Percentiles rank a stretch among this genome's conserved stretches.
Evolutionary conservation across 2,329 filamentous ascomycete genomes (phyloP).

Genomic region (Colletotrichum musicola): DNA sequence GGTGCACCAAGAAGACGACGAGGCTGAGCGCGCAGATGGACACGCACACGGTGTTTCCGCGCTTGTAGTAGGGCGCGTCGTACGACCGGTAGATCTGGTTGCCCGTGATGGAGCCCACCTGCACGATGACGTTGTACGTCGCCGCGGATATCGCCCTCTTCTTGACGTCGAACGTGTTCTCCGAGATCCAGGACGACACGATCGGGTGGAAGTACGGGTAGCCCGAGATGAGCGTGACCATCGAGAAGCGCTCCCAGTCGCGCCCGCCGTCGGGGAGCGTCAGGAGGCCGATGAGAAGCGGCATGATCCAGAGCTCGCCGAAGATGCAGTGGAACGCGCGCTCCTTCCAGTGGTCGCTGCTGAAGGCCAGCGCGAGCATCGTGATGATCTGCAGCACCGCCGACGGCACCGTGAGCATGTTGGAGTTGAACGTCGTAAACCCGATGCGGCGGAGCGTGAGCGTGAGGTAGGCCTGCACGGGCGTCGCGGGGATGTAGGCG

Average conservation of each 20-base stretch:
- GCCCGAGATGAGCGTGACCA: conserved; percentile 66
- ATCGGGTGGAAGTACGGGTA: conserved; percentile 71
- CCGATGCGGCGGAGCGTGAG: conserved; percentile 44
- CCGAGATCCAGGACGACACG: conserved; percentile 62
- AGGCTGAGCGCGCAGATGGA: conserved; percentile 63
- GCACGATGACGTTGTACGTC: conserved; percentile 64
- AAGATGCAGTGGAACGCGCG: conserved; percentile 62
- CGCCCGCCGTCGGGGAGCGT: conserved; percentile 55
- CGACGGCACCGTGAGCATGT: conserved; percentile 54
- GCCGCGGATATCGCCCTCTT: conserved; percentile 62
- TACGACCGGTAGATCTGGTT: conserved; percentile 63
- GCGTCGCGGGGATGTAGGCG: conserved; percentile 50
- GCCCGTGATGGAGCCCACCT: conserved; percentile 57
- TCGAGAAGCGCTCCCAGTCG: conserved; percentile 64
- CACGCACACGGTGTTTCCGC: conserved; percentile 69
- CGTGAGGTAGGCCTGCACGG: conserved; percentile 45
- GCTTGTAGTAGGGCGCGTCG: conserved; percentile 69
- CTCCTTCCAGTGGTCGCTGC: conserved; percentile 63
- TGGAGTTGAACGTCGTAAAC: conserved; percentile 61
- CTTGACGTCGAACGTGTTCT: conserved; percentile 63
- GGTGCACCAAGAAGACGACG: conserved; percentile 62
- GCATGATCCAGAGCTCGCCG: conserved; percentile 66
- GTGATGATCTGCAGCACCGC: conserved; percentile 65
- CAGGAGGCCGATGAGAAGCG: conserved; percentile 63
- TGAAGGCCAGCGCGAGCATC: conserved; percentile 62